A percentile compares a stretch with the other conserved stretches of the same genome.
These are phyloP conservation scores for Penicillium sp. DNA, from an alignment of 2,329 filamentous ascomycete species.

Conservation along the genomic window DNA sequence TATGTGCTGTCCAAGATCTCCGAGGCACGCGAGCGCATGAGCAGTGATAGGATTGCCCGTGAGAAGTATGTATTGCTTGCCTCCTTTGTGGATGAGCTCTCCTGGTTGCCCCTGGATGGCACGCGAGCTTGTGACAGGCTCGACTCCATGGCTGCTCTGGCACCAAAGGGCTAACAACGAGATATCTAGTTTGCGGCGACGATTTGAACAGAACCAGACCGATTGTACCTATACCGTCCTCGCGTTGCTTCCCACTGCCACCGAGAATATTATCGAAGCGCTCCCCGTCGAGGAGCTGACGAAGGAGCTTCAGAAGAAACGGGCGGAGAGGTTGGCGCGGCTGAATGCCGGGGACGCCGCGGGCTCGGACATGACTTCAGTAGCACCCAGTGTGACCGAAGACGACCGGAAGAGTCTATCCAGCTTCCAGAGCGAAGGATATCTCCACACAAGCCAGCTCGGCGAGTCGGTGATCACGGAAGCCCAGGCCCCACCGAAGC, in stretches of 20 bases:
- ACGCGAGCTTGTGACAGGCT: slow-evolving; percentile 17
- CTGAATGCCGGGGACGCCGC: slow-evolving; percentile 58
- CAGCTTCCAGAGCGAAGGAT: slow-evolving; percentile 79
- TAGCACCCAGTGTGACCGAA: slow-evolving; percentile 70
- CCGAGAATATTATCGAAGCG: slow-evolving; percentile 81
- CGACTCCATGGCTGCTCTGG: not conserved
- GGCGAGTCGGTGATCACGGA: slow-evolving; percentile 56
- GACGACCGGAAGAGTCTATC: slow-evolving; percentile 78
- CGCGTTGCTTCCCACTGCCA: slow-evolving; percentile 89
- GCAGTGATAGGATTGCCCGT: slow-evolving; percentile 89
- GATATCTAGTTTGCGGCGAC: slow-evolving; percentile 73
- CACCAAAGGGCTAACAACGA: slow-evolving; percentile 17
- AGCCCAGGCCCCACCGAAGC: slow-evolving; percentile 59
- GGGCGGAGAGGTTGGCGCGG: slow-evolving; percentile 69
- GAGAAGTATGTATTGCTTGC: slow-evolving; percentile 72
- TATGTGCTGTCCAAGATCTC: slow-evolving; percentile 90
- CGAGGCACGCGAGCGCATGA: slow-evolving; percentile 94
- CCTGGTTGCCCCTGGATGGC: not conserved
- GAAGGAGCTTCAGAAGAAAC: slow-evolving; percentile 91
- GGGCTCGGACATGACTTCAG: slow-evolving; percentile 59
- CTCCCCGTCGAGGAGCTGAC: slow-evolving; percentile 92
- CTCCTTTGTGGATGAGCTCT: not conserved
- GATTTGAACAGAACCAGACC: slow-evolving; percentile 98
- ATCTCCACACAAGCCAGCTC: slow-evolving; percentile 78
- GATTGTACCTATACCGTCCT: slow-evolving; percentile 98